These are phyloP conservation scores for Saccharomycopsis hybrid DNA, from an alignment of 1,139 yeast species.

Conservation along the genomic window DNA sequence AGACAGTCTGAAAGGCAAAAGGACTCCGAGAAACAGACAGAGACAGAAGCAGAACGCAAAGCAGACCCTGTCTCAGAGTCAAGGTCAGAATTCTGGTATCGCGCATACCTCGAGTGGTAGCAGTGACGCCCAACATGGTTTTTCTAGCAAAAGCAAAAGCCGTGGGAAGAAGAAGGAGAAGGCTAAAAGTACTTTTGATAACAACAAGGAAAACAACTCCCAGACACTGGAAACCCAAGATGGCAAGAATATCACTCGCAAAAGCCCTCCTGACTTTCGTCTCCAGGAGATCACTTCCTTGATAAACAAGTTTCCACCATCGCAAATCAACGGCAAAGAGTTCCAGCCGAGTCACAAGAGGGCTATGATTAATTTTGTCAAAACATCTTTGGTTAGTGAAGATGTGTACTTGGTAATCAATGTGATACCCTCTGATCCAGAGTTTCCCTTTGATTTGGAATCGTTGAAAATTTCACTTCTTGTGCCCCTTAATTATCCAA, in stretches of 20 bases:
- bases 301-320: slow-evolving; percentile 7
- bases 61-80: too few species aligned
- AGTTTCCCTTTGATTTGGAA: slow-evolving; percentile 61
- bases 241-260: slow-evolving; percentile 19
- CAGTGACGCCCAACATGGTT: neutral
- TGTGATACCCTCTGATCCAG: slow-evolving; percentile 62
- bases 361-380: slow-evolving; percentile 5
- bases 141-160: slow-evolving; percentile 1
- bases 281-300: slow-evolving; percentile 7
- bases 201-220: slow-evolving; percentile 14
- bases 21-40: too few species aligned
- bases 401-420: slow-evolving; percentile 21
- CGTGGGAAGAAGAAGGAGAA: slow-evolving; percentile 22
- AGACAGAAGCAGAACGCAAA: too few species aligned
- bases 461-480: slow-evolving; percentile 44
- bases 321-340: slow-evolving; percentile 14
- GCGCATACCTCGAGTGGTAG: too few species aligned
- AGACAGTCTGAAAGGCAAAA: too few species aligned
- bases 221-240: too few species aligned
- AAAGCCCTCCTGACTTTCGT: slow-evolving; percentile 1
- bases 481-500: slow-evolving; percentile 54
- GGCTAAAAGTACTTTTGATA: too few species aligned
- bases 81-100: too few species aligned
- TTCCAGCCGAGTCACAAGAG: slow-evolving; percentile 4
- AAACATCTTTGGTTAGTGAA: slow-evolving; percentile 1